These are phyloP conservation scores for Chytriomyces sp. DNA, from an alignment of 192 early-diverging fungal genomes.

Conservation along the genomic window DNA sequence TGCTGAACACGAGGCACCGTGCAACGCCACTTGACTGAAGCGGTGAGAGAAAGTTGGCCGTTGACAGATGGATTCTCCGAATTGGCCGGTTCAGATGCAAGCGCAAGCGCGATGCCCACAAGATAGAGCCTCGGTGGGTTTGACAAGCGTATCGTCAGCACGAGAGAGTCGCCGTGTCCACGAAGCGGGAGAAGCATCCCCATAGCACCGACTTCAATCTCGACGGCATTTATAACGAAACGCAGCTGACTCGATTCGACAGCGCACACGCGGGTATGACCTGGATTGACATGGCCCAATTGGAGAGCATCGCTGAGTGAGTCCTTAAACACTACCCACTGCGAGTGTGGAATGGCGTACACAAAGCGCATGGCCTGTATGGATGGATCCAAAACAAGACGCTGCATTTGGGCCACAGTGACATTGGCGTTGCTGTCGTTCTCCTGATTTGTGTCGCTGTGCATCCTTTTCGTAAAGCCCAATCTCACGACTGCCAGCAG, in stretches of 20 bases:
- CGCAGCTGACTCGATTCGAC: constrained; percentile 6
- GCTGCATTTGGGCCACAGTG: too few species aligned
- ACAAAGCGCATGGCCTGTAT: not conserved
- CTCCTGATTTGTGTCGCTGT: too few species aligned
- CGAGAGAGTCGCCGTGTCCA: constrained; percentile 12
- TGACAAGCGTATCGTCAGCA: not conserved
- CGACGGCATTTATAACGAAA: not conserved
- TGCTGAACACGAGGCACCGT: not conserved
- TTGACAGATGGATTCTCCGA: not conserved
- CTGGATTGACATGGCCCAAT: not conserved
- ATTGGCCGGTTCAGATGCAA: not conserved
- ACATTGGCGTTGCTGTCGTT: too few species aligned
- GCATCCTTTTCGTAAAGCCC: too few species aligned
- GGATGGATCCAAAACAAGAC: not conserved
- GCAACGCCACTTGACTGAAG: not conserved
- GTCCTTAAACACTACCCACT: constrained; percentile 16
- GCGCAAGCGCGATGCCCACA: not conserved
- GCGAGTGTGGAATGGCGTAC: constrained; percentile 11
- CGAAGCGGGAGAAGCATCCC: constrained; percentile 12
- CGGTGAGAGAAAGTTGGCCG: not conserved
- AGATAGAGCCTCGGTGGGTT: not conserved
- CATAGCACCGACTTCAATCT: not conserved
- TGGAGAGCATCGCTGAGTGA: not conserved
- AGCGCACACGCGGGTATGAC: not conserved
- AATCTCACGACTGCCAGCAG: not conserved